Conservation (phyloP, 768 basidiomycete species). For the Collybiopsis luxurians region DNA sequence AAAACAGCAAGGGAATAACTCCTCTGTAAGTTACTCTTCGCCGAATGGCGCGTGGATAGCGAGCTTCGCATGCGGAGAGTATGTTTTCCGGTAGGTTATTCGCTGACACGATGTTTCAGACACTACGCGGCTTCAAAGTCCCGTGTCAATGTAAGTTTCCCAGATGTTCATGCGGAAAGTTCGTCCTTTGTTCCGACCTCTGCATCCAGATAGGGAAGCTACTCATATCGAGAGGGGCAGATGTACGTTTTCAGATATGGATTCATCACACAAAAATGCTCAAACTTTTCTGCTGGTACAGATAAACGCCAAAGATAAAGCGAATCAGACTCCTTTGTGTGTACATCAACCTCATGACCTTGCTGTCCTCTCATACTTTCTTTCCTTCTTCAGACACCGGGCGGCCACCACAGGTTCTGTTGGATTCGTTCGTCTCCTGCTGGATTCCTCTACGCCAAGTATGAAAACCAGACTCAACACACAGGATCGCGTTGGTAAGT, state of each 20-base stretch:
- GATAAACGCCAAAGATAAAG: conserved; percentile 94
- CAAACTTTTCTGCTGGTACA: conserved; percentile 33
- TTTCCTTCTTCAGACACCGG: conserved; percentile 63
- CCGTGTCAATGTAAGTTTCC: conserved; percentile 64
- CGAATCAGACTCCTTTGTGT: conserved; percentile 88
- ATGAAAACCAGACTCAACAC: conserved; percentile 85
- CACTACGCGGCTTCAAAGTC: conserved; percentile 95
- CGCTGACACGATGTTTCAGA: conserved; percentile 32
- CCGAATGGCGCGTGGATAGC: not conserved
- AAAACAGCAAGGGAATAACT: conserved; percentile 80
- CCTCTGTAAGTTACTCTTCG: conserved; percentile 58
- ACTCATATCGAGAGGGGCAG: conserved; percentile 84
- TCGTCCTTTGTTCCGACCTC: conserved; percentile 25
- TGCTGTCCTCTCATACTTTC: conserved; percentile 18
- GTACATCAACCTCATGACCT: conserved; percentile 25
- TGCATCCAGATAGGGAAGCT: conserved; percentile 76
- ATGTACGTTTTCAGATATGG: conserved; percentile 57
- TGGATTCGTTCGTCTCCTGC: conserved; percentile 83
- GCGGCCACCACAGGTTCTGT: conserved; percentile 94
- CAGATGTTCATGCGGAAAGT: conserved; percentile 12
- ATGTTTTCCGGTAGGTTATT: no score
- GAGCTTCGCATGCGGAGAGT: no score
- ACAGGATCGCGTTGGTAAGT: conserved; percentile 70
- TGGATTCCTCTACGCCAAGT: conserved; percentile 75
- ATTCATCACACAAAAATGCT: conserved; percentile 26